Evolutionary conservation across 805 yeast genomes (phyloP).

Genomic region (Jamesozyma hellenica): DNA sequence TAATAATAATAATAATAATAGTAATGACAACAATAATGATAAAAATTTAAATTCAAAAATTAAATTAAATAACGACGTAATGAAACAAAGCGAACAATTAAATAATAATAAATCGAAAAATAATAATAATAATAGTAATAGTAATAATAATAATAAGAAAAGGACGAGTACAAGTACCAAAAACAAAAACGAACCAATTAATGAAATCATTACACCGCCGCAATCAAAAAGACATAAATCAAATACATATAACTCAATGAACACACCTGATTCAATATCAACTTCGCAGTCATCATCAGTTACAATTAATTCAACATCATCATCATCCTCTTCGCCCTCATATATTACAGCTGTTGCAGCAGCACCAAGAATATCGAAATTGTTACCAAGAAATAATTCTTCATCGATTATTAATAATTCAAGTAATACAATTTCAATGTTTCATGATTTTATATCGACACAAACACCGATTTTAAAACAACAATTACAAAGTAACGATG

Average conservation of each 20-base stretch:
- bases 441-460: conserved; percentile 33
- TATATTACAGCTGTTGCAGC: conserved; percentile 71
- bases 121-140: too few species aligned
- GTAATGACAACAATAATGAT: not conserved
- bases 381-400: conserved; percentile 22
- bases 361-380: conserved; percentile 67
- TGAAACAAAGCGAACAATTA: too few species aligned
- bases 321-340: not conserved
- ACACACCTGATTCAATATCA: not conserved
- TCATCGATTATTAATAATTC: not conserved
- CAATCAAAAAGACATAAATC: not conserved
- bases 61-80: too few species aligned
- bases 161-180: too few species aligned
- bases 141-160: too few species aligned
- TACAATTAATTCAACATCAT: not conserved
- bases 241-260: not conserved
- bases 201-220: too few species aligned
- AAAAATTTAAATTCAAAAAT: not conserved
- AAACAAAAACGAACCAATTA: too few species aligned
- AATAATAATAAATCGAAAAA: too few species aligned
- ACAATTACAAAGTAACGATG: not conserved
- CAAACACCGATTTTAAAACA: conserved; percentile 9
- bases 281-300: not conserved
- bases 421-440: conserved; percentile 37
- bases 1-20: not conserved